Percentiles rank a stretch among this genome's conserved stretches.
phyloP scores from a whole-genome alignment of 2,329 filamentous ascomycete genomes.

The Scedosporium boydii region DNA sequence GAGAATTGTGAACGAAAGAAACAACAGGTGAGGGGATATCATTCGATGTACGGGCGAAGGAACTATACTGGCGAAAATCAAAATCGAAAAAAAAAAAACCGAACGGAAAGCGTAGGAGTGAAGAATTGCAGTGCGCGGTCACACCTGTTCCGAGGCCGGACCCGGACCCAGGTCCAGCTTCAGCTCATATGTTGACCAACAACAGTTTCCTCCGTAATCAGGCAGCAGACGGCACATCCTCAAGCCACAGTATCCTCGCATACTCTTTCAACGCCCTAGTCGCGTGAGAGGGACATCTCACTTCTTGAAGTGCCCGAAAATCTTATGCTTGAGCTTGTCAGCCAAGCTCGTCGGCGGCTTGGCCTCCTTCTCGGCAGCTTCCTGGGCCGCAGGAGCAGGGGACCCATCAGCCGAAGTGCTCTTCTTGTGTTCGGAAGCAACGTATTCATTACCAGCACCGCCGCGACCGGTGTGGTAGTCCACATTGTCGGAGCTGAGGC shows the following conservation, averaged over 20 bases:
- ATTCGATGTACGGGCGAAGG: background rate
- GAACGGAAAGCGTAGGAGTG: background rate
- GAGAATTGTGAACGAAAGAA: background rate
- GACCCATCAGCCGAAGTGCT: constrained; percentile 18
- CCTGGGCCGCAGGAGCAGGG: background rate
- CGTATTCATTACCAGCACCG: constrained; percentile 48
- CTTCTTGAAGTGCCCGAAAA: constrained; percentile 41
- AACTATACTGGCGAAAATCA: background rate
- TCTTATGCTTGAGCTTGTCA: constrained; percentile 48
- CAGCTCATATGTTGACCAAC: too few relatives aligned
- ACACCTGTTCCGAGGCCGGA: too few relatives aligned
- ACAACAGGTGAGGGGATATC: background rate
- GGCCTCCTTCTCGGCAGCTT: constrained; percentile 10
- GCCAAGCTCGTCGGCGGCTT: constrained; percentile 33
- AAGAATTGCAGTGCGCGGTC: too few relatives aligned
- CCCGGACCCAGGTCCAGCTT: too few relatives aligned
- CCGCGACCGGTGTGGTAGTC: constrained; percentile 52
- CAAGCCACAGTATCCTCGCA: too few relatives aligned
- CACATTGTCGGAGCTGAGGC: constrained; percentile 34
- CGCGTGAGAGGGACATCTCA: constrained; percentile 9
- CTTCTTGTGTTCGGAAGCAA: constrained; percentile 21
- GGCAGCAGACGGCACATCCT: too few relatives aligned
- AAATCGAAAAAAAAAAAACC: background rate
- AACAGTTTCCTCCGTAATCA: too few relatives aligned
- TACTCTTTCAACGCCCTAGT: too few relatives aligned